Base-by-base conservation (phyloP, 495 filamentous ascomycete genomes). In the Wilcoxina mikolae region DNA sequence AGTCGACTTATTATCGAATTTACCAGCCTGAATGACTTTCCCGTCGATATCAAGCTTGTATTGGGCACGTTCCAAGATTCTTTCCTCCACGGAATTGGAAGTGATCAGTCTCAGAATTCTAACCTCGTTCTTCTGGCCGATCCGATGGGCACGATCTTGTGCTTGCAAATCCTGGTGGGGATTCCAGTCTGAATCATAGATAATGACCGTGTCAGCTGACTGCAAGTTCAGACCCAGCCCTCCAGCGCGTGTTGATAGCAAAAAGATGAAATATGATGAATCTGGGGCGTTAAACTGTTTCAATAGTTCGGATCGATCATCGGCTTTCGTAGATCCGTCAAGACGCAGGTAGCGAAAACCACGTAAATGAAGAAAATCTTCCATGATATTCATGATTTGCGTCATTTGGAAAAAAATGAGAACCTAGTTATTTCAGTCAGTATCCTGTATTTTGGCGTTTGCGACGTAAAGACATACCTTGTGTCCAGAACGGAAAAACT, bases 351-450 rank as follows among this genome's bases (percentile, higher is more conserved):
- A 98, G 53, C 79, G 70, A 58, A 94, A 74, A 25, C 80, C 82
- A 43, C 85, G 78, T 54, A 84, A 79, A 3, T 91, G 84, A 51
- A 98, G 73, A 69, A 91, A 98, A 69, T 98, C 91, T 62, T 98
- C 91, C 93, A 98, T 96, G 67, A 98, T 98, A 68, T 98, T 94
- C 91, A 98, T 98, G 65, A 98, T 98, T 38, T 94, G 87, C 1
- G 91, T 98, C 91, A 98, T 98, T 69, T 98, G 91, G 77, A 98
- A 98, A 77, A 98, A 98, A 83, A 98, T 96, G 65, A 98, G 68
- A 47, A 95, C 45, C 51, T 54, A 38, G 11, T 5, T 7, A 43
- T 12, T 43, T 49, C 3, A 45, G 22, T 20, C 7, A 29, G 4
- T 53, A 53, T 4, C 22, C 15, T 15, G 17, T 4, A 38, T 18